Evolutionary conservation across 306 rosid species (phyloP).

Genomic region (Parietaria judaica): DNA sequence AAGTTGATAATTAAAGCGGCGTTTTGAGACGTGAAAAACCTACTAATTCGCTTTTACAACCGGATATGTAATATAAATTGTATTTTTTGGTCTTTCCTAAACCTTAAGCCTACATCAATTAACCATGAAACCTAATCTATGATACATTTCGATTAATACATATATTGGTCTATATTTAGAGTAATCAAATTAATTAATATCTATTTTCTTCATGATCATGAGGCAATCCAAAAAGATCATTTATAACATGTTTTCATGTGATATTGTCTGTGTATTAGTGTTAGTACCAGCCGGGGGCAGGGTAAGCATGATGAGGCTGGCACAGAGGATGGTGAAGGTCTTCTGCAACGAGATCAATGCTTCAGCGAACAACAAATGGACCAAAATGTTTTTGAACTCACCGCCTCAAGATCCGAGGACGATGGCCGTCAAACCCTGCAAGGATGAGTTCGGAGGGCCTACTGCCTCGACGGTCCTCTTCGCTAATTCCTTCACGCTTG

Average conservation of each 20-base stretch:
- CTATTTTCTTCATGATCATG: too few relatives aligned
- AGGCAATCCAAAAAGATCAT: too few relatives aligned
- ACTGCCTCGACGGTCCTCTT: constrained; percentile 21
- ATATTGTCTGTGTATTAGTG: not conserved
- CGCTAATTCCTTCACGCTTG: constrained; percentile 26
- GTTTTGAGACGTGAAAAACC: too few relatives aligned
- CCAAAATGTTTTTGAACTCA: not conserved
- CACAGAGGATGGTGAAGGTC: constrained; percentile 45
- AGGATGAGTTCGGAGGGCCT: constrained; percentile 16
- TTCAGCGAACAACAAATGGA: constrained; percentile 31
- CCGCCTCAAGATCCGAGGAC: constrained; percentile 23
- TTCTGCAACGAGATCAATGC: constrained; percentile 26
- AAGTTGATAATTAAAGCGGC: too few relatives aligned
- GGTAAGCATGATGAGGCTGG: constrained; percentile 31
- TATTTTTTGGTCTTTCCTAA: too few relatives aligned
- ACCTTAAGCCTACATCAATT: too few relatives aligned
- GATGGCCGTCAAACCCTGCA: constrained; percentile 4
- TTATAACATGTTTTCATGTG: not conserved
- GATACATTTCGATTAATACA: too few relatives aligned
- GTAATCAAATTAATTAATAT: too few relatives aligned
- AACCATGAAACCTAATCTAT: too few relatives aligned
- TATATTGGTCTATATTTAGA: too few relatives aligned
- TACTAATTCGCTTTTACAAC: too few relatives aligned
- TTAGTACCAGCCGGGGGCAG: constrained; percentile 22
- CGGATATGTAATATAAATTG: too few relatives aligned